These are phyloP conservation scores for Clonostachys sp. DNA, from an alignment of 2,329 filamentous ascomycete species.

Conservation along the genomic window DNA sequence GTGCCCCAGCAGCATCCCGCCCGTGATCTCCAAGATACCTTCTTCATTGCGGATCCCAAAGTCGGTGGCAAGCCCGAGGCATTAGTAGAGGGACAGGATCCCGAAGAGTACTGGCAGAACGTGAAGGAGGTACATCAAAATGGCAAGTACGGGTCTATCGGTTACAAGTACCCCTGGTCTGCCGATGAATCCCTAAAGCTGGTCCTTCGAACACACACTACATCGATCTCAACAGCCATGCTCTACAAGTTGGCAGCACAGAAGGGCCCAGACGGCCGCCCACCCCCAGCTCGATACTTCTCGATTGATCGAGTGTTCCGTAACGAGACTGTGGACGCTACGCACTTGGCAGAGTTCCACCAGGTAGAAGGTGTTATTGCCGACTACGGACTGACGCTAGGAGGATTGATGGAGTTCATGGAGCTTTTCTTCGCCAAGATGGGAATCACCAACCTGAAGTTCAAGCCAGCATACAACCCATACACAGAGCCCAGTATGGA, in stretches of 20 bases:
- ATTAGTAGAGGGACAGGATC: conserved; percentile 56
- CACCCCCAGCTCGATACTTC: conserved; percentile 82
- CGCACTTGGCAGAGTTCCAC: conserved; percentile 96
- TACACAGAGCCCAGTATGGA: conserved; percentile 98
- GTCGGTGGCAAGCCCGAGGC: conserved; percentile 64
- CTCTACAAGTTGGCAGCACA: conserved; percentile 83
- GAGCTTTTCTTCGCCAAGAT: conserved; percentile 95
- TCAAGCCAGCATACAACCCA: conserved; percentile 93
- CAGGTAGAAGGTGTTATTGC: conserved; percentile 98
- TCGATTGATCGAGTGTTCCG: conserved; percentile 98
- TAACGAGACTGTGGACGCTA: conserved; percentile 95
- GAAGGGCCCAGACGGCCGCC: conserved; percentile 66
- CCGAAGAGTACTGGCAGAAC: conserved; percentile 84
- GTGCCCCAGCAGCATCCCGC: conserved; percentile 97
- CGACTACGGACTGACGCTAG: conserved; percentile 88
- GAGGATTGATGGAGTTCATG: conserved; percentile 90
- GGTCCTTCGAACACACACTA: conserved; percentile 94
- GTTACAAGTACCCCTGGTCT: conserved; percentile 93
- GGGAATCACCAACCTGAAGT: conserved; percentile 79
- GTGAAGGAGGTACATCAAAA: conserved; percentile 82
- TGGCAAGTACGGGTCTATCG: conserved; percentile 91
- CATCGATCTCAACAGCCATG: conserved; percentile 84
- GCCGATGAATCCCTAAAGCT: conserved; percentile 81
- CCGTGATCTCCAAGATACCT: conserved; percentile 95
- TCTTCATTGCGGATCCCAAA: conserved; percentile 91